Evolutionary conservation across 1,139 yeast genomes (phyloP).

Genomic region (Pichia sorboxylosa): DNA sequence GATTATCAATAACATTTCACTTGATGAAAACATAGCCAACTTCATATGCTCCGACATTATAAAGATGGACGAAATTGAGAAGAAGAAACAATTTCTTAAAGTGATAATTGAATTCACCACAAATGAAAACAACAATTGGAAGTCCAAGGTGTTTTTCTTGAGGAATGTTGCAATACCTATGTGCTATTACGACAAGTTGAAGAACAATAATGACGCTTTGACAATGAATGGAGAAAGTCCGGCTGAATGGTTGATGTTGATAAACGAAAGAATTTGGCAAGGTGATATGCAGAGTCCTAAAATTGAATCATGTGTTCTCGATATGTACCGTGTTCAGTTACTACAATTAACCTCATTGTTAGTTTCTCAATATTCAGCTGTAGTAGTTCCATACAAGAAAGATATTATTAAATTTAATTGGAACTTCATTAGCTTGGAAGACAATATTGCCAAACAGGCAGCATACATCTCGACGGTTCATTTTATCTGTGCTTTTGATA

Average conservation of each 20-base stretch:
- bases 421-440: constrained; percentile 87
- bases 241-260: constrained; percentile 51
- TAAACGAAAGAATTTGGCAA: constrained; percentile 66
- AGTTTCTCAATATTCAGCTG: constrained; percentile 55
- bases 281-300: constrained; percentile 29
- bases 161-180: constrained; percentile 57
- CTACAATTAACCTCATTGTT: constrained; percentile 73
- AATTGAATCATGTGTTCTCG: constrained; percentile 54
- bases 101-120: constrained; percentile 39
- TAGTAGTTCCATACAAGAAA: constrained; percentile 57
- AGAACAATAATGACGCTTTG: constrained; percentile 38
- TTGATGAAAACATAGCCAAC: constrained; percentile 41
- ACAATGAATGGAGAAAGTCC: constrained; percentile 25
- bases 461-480: constrained; percentile 84
- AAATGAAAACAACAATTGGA: constrained; percentile 31
- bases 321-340: constrained; percentile 64
- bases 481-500: constrained; percentile 80
- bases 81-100: constrained; percentile 41
- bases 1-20: constrained; percentile 34
- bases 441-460: constrained; percentile 79
- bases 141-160: constrained; percentile 53
- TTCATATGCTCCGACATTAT: constrained; percentile 50
- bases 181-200: constrained; percentile 50
- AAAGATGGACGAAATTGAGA: constrained; percentile 33
- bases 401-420: constrained; percentile 90